Percentiles rank a stretch among this genome's conserved stretches.
Evolutionary conservation across 495 filamentous ascomycete species (phyloP).

Genomic region (Gamarada debralockiae): DNA sequence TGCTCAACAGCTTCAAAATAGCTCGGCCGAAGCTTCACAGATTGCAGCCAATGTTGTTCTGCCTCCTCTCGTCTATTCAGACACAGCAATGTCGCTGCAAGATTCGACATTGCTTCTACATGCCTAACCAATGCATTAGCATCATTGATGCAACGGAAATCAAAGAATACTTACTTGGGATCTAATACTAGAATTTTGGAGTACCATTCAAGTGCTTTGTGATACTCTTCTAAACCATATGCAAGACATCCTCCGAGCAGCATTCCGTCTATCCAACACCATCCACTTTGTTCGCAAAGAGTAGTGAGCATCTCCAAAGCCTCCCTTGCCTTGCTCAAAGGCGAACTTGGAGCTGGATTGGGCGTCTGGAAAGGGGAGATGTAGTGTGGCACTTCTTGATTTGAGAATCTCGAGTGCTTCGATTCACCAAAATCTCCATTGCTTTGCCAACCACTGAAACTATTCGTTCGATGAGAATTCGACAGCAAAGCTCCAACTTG

Average conservation of each 20-base stretch:
- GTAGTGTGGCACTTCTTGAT: conserved; percentile 22
- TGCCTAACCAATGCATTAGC: conserved; percentile 50
- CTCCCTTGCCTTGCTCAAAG: conserved; percentile 40
- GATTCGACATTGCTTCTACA: conserved; percentile 92
- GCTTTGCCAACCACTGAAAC: not conserved
- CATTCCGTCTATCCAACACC: conserved; percentile 96
- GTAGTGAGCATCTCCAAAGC: conserved; percentile 77
- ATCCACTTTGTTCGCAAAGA: conserved; percentile 80
- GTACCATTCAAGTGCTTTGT: conserved; percentile 86
- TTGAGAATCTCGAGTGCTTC: not conserved
- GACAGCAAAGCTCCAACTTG: not conserved
- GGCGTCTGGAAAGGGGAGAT: conserved; percentile 15
- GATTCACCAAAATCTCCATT: conserved; percentile 1
- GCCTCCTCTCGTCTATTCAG: conserved; percentile 81
- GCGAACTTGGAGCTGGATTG: conserved; percentile 2
- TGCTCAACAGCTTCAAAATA: conserved; percentile 98
- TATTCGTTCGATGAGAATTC: not conserved
- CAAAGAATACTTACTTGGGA: conserved; percentile 52
- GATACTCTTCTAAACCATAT: conserved; percentile 86
- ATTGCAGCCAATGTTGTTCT: conserved; percentile 78
- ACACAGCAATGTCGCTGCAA: conserved; percentile 83
- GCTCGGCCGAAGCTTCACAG: conserved; percentile 77
- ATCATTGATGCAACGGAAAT: not conserved
- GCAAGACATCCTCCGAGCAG: conserved; percentile 88
- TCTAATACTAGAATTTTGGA: conserved; percentile 78